Evolutionary conservation across 2,329 filamentous ascomycete genomes (phyloP).

Genomic region (Ophiostoma fasciatum): DNA sequence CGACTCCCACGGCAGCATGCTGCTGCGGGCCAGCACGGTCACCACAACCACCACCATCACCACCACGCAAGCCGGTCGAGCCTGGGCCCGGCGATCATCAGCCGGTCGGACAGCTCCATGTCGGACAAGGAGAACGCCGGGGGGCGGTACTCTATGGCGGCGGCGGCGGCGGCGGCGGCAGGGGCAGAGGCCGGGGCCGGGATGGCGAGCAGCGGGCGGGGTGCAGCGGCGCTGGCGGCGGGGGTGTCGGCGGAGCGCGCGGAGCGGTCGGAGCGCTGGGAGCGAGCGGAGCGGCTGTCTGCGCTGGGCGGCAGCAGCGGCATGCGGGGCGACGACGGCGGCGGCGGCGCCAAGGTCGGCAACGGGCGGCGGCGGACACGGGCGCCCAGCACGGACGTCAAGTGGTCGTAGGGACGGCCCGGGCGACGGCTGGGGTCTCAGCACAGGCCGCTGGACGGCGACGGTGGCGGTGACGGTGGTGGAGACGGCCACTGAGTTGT

Average conservation of each 20-base stretch:
- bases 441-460: too few relatives aligned
- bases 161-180: neutral
- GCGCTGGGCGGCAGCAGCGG: slow-evolving; percentile 9
- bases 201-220: too few relatives aligned
- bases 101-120: slow-evolving; percentile 14
- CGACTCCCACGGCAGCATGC: slow-evolving; percentile 18
- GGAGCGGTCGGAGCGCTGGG: neutral
- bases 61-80: slow-evolving; percentile 15
- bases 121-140: slow-evolving; percentile 15
- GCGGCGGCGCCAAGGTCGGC: slow-evolving; percentile 6
- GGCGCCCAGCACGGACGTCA: slow-evolving; percentile 10
- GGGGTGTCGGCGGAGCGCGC: neutral
- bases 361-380: slow-evolving; percentile 9
- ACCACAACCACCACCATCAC: too few relatives aligned
- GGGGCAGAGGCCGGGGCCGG: too few relatives aligned
- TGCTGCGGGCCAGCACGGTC: too few relatives aligned
- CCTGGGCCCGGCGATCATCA: slow-evolving; percentile 12
- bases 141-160: slow-evolving; percentile 4
- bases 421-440: too few relatives aligned
- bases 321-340: neutral
- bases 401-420: slow-evolving; percentile 11
- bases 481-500: too few relatives aligned
- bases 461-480: neutral
- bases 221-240: too few relatives aligned
- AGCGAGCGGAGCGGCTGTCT: slow-evolving; percentile 5